A percentile compares a stretch with the other conserved stretches of the same genome.
These are phyloP conservation scores for Abrus precatorius DNA, from an alignment of 306 rosid genomes.

Conservation along the genomic window DNA sequence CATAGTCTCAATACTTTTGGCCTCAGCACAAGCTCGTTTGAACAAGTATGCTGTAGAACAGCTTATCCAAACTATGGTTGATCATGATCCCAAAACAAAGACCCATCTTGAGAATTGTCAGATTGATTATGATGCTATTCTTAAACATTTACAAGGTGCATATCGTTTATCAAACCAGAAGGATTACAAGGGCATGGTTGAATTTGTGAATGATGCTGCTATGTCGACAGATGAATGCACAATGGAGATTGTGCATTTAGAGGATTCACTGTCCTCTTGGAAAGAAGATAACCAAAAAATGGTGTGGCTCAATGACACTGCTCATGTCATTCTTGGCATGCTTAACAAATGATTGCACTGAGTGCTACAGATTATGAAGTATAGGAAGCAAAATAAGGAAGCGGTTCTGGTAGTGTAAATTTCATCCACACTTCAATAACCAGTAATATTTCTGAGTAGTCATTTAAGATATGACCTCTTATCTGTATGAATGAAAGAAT, in stretches of 20 bases:
- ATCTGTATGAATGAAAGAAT: neutral
- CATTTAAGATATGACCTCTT: too few relatives aligned
- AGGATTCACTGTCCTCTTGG: neutral
- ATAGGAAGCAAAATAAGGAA: conserved; percentile 8
- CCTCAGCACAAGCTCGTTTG: conserved; percentile 24
- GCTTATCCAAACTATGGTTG: neutral
- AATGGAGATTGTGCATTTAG: neutral
- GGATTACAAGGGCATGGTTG: conserved; percentile 26
- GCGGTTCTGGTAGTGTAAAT: neutral
- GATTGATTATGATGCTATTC: neutral
- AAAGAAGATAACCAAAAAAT: conserved; percentile 5
- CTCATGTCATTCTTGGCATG: conserved; percentile 21
- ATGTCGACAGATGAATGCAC: conserved; percentile 3
- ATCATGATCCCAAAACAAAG: conserved; percentile 1
- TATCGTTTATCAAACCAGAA: neutral
- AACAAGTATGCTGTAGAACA: conserved; percentile 15
- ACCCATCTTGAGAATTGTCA: neutral
- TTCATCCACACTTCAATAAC: neutral
- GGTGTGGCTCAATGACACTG: conserved; percentile 36
- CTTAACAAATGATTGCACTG: conserved; percentile 3
- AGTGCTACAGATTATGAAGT: neutral
- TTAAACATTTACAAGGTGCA: neutral
- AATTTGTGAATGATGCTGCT: conserved; percentile 9
- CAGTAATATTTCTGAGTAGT: neutral
- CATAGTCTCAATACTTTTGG: neutral